phyloP scores from a whole-genome alignment of 2,329 filamentous ascomycete species.

The Ciborinia camelliae region DNA sequence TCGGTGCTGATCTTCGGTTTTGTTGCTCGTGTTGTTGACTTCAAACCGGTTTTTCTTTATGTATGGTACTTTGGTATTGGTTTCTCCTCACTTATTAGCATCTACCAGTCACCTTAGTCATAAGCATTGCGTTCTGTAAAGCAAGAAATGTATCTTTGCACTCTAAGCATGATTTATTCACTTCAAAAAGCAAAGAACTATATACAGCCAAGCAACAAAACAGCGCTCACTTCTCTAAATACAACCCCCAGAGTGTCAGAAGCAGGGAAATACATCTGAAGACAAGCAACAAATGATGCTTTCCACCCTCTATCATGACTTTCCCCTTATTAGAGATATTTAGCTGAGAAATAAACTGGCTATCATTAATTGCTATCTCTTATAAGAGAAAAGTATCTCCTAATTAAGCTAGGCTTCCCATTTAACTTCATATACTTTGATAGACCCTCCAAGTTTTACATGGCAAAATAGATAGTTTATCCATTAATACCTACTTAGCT shows the following conservation, averaged over 20 bases:
- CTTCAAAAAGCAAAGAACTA: not conserved
- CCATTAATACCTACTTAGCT: too few species aligned
- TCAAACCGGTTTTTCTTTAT: constrained; percentile 9
- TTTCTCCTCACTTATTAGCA: not conserved
- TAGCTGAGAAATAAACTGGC: too few species aligned
- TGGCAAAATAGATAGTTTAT: too few species aligned
- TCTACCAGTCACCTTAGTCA: not conserved
- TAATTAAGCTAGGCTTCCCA: too few species aligned
- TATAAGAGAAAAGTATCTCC: too few species aligned
- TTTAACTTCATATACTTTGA: too few species aligned
- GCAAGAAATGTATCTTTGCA: not conserved
- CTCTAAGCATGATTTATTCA: not conserved
- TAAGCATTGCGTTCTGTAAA: not conserved
- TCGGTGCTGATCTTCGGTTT: not conserved
- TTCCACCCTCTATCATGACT: too few species aligned
- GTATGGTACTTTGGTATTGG: not conserved
- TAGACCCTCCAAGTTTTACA: too few species aligned
- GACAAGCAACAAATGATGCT: too few species aligned
- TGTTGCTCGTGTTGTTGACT: constrained; percentile 3
- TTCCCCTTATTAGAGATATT: too few species aligned
- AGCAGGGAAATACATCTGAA: constrained; percentile 5
- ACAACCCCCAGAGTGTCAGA: not conserved
- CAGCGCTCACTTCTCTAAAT: not conserved
- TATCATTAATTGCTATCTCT: too few species aligned
- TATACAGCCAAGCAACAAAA: not conserved